Evolutionary conservation across 345 rosid species (phyloP), one percentile per base, ranked within the genome.

Genomic region (Sapria himalayana): DNA sequence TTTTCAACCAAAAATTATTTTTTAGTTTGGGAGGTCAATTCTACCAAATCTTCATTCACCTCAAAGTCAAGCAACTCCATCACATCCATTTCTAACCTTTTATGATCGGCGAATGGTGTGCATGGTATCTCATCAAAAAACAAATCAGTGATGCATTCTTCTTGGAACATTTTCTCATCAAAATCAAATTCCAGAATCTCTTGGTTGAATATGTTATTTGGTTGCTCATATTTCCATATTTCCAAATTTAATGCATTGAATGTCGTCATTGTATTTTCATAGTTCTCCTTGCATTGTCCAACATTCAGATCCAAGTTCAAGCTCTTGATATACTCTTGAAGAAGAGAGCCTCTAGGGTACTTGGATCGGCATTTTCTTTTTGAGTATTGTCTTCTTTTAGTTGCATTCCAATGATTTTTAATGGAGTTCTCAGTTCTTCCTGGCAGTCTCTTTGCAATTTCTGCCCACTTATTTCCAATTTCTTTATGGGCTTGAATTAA

Each of bases 381-480:
- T 0, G 96, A 74, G 48, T 60, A 73, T 21, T 80, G 96, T 67
- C 85, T 73, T 46, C 99, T 59, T 55, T 84, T 91, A 19, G 99
- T 91, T 18, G 93, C 99, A 22, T 84, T 91, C 99, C 99, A 84
- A 43, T 91, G 99, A 66, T 91, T 91, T 51, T 91, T 91, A 48
- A 91, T 91, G n/a, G 96, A 79, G 58, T 91, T 91, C 39, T 91
- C 99, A 4, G 96, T 91, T 63, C 99, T 68, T 22, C 99, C 99
- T 0, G 93, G 96, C 29, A 91, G 63, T 22, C 72, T 74, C 57
- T 84, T 91, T 1, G 96, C 92, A 33, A 91, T 84, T 49, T 84
- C 99, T 8, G 96, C 99, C 99, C 99, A 91, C 61, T 66, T 80
- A 73, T 91, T 84, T n/a, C 96, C 96, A 25, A 91, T 74, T 53